Conservation (phyloP, 2,329 filamentous ascomycete genomes). For the Gremmenia infestans region DNA sequence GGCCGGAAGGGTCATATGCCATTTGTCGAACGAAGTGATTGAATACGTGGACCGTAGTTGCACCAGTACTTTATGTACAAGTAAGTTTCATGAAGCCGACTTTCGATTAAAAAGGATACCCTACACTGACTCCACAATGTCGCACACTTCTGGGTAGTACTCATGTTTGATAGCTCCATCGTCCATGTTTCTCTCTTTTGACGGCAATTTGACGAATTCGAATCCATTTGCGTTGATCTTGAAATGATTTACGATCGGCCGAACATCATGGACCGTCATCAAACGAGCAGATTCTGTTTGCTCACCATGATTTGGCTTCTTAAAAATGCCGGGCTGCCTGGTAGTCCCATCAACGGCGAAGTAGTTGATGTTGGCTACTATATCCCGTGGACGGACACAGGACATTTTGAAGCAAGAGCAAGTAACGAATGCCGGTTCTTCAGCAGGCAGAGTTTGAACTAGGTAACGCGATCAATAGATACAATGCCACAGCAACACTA, state of each 20-base stretch:
- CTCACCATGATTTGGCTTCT: neutral
- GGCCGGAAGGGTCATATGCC: neutral
- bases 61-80: neutral
- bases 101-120: neutral
- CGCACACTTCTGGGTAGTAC: slow-evolving; percentile 1
- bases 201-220: neutral
- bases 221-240: slow-evolving; percentile 5
- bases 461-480: neutral
- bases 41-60: neutral
- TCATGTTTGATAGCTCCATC: neutral
- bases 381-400: neutral
- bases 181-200: neutral
- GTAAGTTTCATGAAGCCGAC: neutral
- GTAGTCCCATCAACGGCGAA: neutral
- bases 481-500: neutral
- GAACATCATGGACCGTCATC: neutral
- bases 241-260: neutral
- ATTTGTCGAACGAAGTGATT: neutral
- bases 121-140: neutral
- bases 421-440: neutral
- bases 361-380: slow-evolving; percentile 1
- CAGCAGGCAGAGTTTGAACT: no score
- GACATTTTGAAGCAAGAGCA: neutral
- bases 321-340: neutral
- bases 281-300: neutral